phyloP scores from a whole-genome alignment of 1,284 basidiomycete genomes.

The Pyrrhoderma noxium region DNA sequence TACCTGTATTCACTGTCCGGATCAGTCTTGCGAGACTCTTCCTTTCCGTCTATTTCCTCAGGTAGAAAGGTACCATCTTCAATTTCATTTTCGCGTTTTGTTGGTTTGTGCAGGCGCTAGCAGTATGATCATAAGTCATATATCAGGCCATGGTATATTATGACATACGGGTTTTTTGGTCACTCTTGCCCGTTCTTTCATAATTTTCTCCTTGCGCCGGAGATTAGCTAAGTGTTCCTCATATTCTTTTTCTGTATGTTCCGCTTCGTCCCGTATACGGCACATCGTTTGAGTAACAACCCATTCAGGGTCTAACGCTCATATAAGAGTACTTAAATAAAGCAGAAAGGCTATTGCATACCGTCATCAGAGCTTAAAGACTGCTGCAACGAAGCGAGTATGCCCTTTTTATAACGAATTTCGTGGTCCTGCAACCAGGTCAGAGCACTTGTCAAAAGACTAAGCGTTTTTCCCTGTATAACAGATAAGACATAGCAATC shows the following conservation, averaged over 20 bases:
- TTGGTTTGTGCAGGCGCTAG: too few species aligned
- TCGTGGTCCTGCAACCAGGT: constrained; percentile 75
- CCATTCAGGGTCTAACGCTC: constrained; percentile 61
- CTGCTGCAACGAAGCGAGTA: constrained; percentile 34
- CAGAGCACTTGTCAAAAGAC: constrained; percentile 70
- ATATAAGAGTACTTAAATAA: not conserved
- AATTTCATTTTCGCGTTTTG: too few species aligned
- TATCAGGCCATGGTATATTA: not conserved
- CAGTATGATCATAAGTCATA: too few species aligned
- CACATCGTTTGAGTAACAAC: constrained; percentile 72
- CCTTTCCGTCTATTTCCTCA: not conserved
- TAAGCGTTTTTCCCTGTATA: constrained; percentile 78
- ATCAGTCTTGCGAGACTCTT: too few species aligned
- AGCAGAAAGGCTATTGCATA: constrained; percentile 23
- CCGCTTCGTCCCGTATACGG: constrained; percentile 54
- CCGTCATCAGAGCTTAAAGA: constrained; percentile 30
- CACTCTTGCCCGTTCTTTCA: constrained; percentile 45
- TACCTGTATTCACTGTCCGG: too few species aligned
- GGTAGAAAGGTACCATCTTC: constrained; percentile 58
- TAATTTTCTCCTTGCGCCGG: constrained; percentile 50
- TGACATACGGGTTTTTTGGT: constrained; percentile 51
- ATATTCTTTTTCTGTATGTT: constrained; percentile 57
- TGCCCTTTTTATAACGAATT: constrained; percentile 57
- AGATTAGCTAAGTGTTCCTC: constrained; percentile 54
- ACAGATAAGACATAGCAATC: constrained; percentile 6